Base-by-base conservation (phyloP, 225 moss, liverwort and hornwort species). In the Marchantia paleacea region DNA sequence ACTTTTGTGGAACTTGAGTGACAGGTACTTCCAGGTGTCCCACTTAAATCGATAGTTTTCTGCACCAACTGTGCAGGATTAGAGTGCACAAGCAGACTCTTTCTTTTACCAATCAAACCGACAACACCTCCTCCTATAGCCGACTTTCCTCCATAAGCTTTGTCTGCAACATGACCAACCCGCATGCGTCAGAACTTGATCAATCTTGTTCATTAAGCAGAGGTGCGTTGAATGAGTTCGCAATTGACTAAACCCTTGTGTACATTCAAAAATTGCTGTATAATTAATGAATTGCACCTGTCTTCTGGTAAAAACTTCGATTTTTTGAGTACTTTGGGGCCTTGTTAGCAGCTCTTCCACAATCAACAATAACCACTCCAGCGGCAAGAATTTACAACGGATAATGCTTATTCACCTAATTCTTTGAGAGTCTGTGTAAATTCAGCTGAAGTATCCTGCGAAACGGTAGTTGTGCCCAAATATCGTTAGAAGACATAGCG, bases 141-240 rank as follows among this genome's bases (percentile, higher is more conserved):
- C 9, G 82, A 82, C 68, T 78, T 84, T 67, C 84, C 87, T 72
- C 82, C 80, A 65, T 82, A 87, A n/a, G 84, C 87, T 49, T 78
- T 84, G 55, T 82, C 87, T 87, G 84, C n/a, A 75, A 28, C 28
- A 71, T 19, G 20, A 47, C 69, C 19, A 9, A 64, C 20, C 69
- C 54, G 11, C 70, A 55, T 71, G 22, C 28, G 11, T 29, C 31
- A 69, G 53, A 8, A 48, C 63, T 6, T 15, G 12, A 52, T 68
- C 52, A 70, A 4, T 66, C 11, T n/a, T 22, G 24, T 63, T 25
- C 24, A 63, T 25, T 24, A n/a, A 63, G 63, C 63, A 63, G 7
- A 39, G 39, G 39, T 39, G 39, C 39, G 5, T 5, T 39, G 5
- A 2, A 39, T 39, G 2, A 39, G 39, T 39, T 39, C 5, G 39